Conservation (phyloP, 768 basidiomycete genomes). For the Pulveroboletus sp. region DNA sequence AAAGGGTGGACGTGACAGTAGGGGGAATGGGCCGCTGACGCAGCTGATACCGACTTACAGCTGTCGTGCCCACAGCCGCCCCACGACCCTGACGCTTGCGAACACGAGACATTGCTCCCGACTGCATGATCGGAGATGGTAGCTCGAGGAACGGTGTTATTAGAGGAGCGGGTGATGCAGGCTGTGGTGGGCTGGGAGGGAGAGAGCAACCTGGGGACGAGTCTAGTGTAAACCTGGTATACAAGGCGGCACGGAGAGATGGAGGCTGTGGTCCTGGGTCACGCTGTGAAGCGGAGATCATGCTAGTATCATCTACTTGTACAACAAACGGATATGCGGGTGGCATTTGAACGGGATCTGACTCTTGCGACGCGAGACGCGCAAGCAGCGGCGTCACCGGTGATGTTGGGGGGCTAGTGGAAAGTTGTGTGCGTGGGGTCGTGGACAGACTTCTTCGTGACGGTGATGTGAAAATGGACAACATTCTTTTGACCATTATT, state of each 20-base stretch:
- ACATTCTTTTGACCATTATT: slow-evolving; percentile 11
- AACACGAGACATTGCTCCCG: neutral
- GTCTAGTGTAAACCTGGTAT: slow-evolving; percentile 35
- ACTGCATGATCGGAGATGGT: slow-evolving; percentile 7
- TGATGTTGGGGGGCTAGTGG: slow-evolving; percentile 23
- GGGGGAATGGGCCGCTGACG: slow-evolving; percentile 26
- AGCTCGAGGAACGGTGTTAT: slow-evolving; percentile 6
- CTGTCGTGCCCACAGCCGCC: neutral
- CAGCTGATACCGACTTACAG: slow-evolving; percentile 26
- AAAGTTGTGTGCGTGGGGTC: slow-evolving; percentile 5
- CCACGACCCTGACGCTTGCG: slow-evolving; percentile 11
- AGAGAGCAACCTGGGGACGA: slow-evolving; percentile 4
- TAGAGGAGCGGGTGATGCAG: slow-evolving; percentile 5
- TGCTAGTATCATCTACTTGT: slow-evolving; percentile 31
- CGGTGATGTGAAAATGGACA: slow-evolving; percentile 10
- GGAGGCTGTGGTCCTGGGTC: slow-evolving; percentile 30
- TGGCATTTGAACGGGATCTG: slow-evolving; percentile 48
- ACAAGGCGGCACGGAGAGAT: slow-evolving; percentile 31
- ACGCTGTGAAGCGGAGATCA: slow-evolving; percentile 35
- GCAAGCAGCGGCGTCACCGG: slow-evolving; percentile 28
- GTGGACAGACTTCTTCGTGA: slow-evolving; percentile 6
- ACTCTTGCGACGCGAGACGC: slow-evolving; percentile 38
- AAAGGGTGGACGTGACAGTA: slow-evolving; percentile 10
- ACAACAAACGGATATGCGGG: slow-evolving; percentile 27
- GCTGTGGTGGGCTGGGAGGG: slow-evolving; percentile 3